These are phyloP conservation scores for Lyophyllum shimeji DNA, from an alignment of 768 basidiomycete genomes.

Conservation along the genomic window DNA sequence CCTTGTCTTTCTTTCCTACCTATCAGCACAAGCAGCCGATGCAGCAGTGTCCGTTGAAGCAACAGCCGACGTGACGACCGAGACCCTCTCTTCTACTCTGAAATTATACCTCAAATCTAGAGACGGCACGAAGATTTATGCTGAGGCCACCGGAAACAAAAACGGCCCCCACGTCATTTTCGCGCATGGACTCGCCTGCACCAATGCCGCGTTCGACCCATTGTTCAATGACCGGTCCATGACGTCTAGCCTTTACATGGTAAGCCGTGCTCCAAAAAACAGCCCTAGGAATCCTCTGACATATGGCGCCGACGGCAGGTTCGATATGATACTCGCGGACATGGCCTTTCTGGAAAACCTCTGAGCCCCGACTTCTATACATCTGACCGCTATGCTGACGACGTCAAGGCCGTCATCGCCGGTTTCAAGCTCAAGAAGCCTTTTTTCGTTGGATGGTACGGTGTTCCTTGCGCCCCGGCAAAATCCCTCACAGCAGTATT, in stretches of 20 bases:
- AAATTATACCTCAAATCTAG: not conserved
- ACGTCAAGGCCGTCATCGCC: conserved; percentile 29
- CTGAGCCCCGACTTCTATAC: conserved; percentile 23
- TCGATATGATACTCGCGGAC: conserved; percentile 33
- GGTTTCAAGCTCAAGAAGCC: conserved; percentile 27
- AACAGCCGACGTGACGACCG: not conserved
- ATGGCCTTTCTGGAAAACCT: conserved; percentile 34
- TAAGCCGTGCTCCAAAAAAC: not conserved
- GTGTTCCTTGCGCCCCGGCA: not conserved
- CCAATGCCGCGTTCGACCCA: conserved; percentile 7
- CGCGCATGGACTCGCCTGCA: conserved; percentile 10
- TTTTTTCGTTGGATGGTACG: conserved; percentile 31
- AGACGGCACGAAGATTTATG: conserved; percentile 8
- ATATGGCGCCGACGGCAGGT: conserved; percentile 17
- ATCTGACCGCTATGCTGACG: conserved; percentile 29
- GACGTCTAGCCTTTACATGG: conserved; percentile 6
- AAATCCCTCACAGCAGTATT: not conserved
- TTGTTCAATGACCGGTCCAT: conserved; percentile 5
- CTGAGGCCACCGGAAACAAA: conserved; percentile 7
- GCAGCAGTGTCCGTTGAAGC: too few relatives aligned
- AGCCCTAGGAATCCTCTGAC: not conserved
- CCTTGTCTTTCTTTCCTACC: not conserved
- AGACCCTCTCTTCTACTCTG: not conserved
- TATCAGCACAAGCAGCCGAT: not conserved
- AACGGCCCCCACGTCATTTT: conserved; percentile 10